Conservation (phyloP, 176 grass and related monocot genomes). For the Triticum monococcum region DNA sequence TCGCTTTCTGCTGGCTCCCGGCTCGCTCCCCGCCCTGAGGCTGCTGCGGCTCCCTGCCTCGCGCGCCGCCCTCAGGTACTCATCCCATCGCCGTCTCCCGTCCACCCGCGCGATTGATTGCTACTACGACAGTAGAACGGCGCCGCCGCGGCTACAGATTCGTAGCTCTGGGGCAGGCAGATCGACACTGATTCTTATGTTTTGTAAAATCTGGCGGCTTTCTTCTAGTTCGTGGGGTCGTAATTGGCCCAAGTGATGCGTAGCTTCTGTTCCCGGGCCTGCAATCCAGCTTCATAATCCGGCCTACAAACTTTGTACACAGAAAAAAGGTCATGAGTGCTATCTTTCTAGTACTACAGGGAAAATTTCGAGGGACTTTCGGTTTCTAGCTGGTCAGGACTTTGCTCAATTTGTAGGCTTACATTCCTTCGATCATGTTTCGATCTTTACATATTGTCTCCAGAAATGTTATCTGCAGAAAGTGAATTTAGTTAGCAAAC, state of each 20-base stretch:
- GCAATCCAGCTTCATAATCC: constrained; percentile 80
- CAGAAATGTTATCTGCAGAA: constrained; percentile 86
- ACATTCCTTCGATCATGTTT: constrained; percentile 81
- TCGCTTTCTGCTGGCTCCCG: constrained; percentile 5
- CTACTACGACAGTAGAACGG: not conserved
- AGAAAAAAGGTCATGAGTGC: not conserved
- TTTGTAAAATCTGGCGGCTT: not conserved
- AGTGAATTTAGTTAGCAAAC: constrained; percentile 30
- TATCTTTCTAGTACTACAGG: not conserved
- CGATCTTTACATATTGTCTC: constrained; percentile 97
- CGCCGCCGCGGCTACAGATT: not conserved
- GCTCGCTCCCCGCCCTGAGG: not conserved
- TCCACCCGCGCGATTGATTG: not conserved
- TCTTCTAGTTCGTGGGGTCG: not conserved
- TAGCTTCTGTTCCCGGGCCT: not conserved
- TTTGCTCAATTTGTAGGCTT: constrained; percentile 90
- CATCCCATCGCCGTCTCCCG: not conserved
- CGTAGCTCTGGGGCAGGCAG: not conserved
- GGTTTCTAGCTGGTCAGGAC: constrained; percentile 76
- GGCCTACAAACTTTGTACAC: constrained; percentile 48
- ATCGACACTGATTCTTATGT: not conserved
- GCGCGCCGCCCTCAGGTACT: constrained; percentile 8
- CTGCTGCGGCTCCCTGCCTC: not conserved
- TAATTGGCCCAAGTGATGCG: not conserved
- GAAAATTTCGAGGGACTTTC: constrained; percentile 29